Conservation (phyloP, 108 stramenopile species). For the Cyclotella choctawhatcheeana region DNA sequence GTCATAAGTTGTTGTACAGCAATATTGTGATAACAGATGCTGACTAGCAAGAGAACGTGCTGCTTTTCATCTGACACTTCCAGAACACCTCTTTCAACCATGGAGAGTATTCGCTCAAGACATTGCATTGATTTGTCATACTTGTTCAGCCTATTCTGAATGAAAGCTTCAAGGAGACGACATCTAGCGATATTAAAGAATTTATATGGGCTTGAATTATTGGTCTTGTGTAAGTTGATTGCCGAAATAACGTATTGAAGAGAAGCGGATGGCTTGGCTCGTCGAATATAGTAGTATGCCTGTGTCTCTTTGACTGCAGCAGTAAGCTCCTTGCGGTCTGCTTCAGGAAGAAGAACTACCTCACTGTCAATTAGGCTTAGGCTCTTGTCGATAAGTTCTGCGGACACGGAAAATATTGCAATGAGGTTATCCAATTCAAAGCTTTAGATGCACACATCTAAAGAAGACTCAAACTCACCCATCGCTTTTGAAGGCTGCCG, state of each 20-base stretch:
- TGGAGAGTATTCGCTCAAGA: conserved; percentile 46
- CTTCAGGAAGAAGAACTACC: background rate
- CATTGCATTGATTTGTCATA: conserved; percentile 56
- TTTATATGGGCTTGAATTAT: conserved; percentile 4
- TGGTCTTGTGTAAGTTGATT: conserved; percentile 43
- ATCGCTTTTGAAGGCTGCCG: conserved; percentile 25
- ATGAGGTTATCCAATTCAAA: background rate
- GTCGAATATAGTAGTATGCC: conserved; percentile 60
- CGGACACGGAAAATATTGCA: background rate
- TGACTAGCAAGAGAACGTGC: conserved; percentile 60
- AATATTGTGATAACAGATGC: conserved; percentile 71
- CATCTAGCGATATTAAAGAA: conserved; percentile 52
- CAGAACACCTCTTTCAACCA: conserved; percentile 46
- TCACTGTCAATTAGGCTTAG: background rate
- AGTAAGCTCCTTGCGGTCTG: conserved; percentile 23
- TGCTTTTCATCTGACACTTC: conserved; percentile 41
- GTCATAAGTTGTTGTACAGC: conserved; percentile 66
- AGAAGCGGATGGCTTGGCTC: conserved; percentile 55
- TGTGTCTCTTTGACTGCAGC: conserved; percentile 53
- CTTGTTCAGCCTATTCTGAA: conserved; percentile 46
- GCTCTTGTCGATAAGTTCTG: conserved; percentile 5
- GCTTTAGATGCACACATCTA: background rate
- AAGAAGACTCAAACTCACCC: too few relatives aligned
- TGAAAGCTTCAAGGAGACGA: conserved; percentile 52
- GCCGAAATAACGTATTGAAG: conserved; percentile 50